phyloP scores from a whole-genome alignment of 768 basidiomycete species.

The Tulasnella sp. region DNA sequence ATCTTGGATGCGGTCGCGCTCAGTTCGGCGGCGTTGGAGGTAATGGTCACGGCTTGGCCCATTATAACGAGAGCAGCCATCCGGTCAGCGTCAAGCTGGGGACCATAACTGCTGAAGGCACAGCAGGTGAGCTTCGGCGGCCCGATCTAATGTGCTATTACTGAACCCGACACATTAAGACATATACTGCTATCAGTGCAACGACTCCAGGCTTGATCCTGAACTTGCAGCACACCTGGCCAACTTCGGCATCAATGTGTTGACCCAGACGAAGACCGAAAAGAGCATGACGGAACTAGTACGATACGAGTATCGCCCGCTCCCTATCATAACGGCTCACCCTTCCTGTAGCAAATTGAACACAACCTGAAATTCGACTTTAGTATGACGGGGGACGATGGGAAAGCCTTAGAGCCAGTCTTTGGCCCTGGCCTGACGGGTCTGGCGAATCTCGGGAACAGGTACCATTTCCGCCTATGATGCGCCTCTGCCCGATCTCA shows the following conservation, averaged over 20 bases:
- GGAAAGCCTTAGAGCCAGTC: slow-evolving; percentile 75
- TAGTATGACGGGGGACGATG: slow-evolving; percentile 75
- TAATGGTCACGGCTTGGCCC: slow-evolving; percentile 79
- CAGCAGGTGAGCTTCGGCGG: slow-evolving; percentile 47
- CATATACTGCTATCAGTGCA: slow-evolving; percentile 85
- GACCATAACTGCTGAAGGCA: slow-evolving; percentile 91
- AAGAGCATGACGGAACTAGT: slow-evolving; percentile 96
- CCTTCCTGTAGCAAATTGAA: slow-evolving; percentile 73
- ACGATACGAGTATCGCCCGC: slow-evolving; percentile 18
- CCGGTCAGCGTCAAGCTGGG: slow-evolving; percentile 85
- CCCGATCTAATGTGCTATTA: background rate
- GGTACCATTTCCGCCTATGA: slow-evolving; percentile 28
- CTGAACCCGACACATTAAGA: slow-evolving; percentile 36
- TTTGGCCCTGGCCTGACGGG: slow-evolving; percentile 87
- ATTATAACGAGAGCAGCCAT: slow-evolving; percentile 63
- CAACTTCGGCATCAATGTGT: slow-evolving; percentile 79
- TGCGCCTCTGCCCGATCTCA: background rate
- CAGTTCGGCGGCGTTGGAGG: slow-evolving; percentile 75
- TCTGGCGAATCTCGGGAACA: slow-evolving; percentile 85
- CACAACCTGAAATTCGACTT: slow-evolving; percentile 94
- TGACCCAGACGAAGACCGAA: slow-evolving; percentile 76
- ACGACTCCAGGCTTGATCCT: slow-evolving; percentile 72
- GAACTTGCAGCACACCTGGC: slow-evolving; percentile 61
- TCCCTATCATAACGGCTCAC: background rate
- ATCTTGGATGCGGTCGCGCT: slow-evolving; percentile 76